Evolutionary conservation across 2,329 filamentous ascomycete genomes (phyloP).

Genomic region (Hypomyces perniciosus): DNA sequence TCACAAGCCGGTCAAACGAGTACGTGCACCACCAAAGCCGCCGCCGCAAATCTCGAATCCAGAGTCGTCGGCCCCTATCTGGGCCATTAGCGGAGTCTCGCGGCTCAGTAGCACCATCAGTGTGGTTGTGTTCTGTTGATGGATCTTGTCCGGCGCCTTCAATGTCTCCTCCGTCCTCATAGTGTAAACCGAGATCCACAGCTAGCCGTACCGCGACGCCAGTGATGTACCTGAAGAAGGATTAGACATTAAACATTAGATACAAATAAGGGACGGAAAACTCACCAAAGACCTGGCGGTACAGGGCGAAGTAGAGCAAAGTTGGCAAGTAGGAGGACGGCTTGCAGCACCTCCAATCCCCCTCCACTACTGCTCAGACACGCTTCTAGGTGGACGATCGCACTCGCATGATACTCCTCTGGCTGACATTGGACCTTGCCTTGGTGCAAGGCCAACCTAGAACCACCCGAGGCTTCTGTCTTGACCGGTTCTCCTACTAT

Average conservation of each 20-base stretch:
- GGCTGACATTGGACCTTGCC: slow-evolving; percentile 57
- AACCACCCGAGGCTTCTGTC: slow-evolving; percentile 35
- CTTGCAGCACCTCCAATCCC: slow-evolving; percentile 87
- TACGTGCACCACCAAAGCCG: slow-evolving; percentile 97
- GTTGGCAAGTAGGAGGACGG: slow-evolving; percentile 82
- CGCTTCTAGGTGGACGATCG: slow-evolving; percentile 83
- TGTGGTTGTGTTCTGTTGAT: slow-evolving; percentile 28
- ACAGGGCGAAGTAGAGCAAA: slow-evolving; percentile 89
- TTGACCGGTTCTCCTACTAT: slow-evolving; percentile 65
- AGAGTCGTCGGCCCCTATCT: slow-evolving; percentile 66
- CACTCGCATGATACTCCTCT: slow-evolving; percentile 93
- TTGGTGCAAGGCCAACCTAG: slow-evolving; percentile 25
- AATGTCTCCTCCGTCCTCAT: slow-evolving; percentile 72
- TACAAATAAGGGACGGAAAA: slow-evolving; percentile 5
- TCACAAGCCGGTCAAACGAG: slow-evolving; percentile 88
- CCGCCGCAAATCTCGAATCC: slow-evolving; percentile 77
- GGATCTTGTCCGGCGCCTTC: slow-evolving; percentile 51
- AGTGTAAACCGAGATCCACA: slow-evolving; percentile 86
- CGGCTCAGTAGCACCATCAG: slow-evolving; percentile 26
- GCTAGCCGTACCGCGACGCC: slow-evolving; percentile 87
- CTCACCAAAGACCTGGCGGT: slow-evolving; percentile 79
- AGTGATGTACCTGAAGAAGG: slow-evolving; percentile 66
- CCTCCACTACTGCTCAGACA: slow-evolving; percentile 81
- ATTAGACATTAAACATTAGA: slow-evolving; percentile 2
- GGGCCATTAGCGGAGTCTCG: slow-evolving; percentile 27